phyloP scores from a whole-genome alignment of 208 protist species.

The Trypanosoma platydactyli region DNA sequence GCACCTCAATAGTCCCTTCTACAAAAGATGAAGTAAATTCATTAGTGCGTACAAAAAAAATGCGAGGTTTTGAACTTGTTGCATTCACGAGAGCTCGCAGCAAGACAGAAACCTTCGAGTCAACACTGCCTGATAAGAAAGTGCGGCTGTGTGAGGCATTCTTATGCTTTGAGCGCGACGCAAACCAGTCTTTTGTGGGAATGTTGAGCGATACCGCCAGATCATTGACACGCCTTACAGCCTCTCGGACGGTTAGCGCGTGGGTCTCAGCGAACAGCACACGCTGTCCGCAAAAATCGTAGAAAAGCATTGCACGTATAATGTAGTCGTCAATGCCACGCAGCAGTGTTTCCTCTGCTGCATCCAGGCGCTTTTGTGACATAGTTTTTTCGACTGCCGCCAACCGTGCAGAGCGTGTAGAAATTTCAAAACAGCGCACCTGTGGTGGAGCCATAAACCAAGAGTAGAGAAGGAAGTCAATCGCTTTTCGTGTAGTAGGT shows the following conservation, averaged over 20 bases:
- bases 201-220: slow-evolving; percentile 51
- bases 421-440: slow-evolving; percentile 56
- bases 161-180: background rate
- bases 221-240: slow-evolving; percentile 36
- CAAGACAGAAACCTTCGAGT: slow-evolving; percentile 26
- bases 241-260: slow-evolving; percentile 26
- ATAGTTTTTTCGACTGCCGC: background rate
- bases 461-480: slow-evolving; percentile 69
- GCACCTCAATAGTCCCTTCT: slow-evolving; percentile 30
- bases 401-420: slow-evolving; percentile 20
- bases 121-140: background rate
- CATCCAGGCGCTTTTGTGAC: background rate
- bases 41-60: slow-evolving; percentile 23
- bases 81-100: slow-evolving; percentile 13
- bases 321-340: slow-evolving; percentile 34
- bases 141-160: slow-evolving; percentile 4
- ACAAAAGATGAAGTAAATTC: slow-evolving; percentile 10
- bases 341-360: slow-evolving; percentile 7
- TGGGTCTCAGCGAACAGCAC: slow-evolving; percentile 82
- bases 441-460: slow-evolving; percentile 69
- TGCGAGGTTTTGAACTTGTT: background rate
- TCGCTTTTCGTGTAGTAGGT: slow-evolving; percentile 17
- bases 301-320: slow-evolving; percentile 71
- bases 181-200: slow-evolving; percentile 23
- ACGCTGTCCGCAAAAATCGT: slow-evolving; percentile 68